Percentiles rank a stretch among this genome's conserved stretches.
These are phyloP conservation scores for Nitzschia putrida DNA, from an alignment of 108 stramenopile genomes.

Conservation along the genomic window DNA sequence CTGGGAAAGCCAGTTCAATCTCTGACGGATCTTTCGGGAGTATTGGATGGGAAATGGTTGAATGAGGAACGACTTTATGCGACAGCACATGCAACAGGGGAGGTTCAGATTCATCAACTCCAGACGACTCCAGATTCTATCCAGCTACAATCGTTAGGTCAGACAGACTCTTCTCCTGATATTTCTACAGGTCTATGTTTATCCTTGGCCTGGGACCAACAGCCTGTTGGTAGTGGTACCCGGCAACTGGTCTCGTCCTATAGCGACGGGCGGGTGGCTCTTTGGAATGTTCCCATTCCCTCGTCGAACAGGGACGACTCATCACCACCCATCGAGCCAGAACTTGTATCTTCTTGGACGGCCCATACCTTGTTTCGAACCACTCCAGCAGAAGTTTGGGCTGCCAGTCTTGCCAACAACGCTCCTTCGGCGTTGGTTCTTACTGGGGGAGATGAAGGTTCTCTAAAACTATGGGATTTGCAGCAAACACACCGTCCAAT, in stretches of 20 bases:
- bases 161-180: slow-evolving; percentile 15
- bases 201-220: slow-evolving; percentile 57
- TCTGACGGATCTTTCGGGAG: slow-evolving; percentile 41
- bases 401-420: slow-evolving; percentile 33
- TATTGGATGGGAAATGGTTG: slow-evolving; percentile 85
- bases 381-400: slow-evolving; percentile 84
- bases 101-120: slow-evolving; percentile 37
- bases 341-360: slow-evolving; percentile 52
- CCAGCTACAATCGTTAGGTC: slow-evolving; percentile 8
- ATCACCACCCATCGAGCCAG: slow-evolving; percentile 2
- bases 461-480: slow-evolving; percentile 72
- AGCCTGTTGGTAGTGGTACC: slow-evolving; percentile 1
- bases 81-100: slow-evolving; percentile 57
- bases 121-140: slow-evolving; percentile 5
- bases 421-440: slow-evolving; percentile 20
- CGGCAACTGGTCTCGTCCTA: slow-evolving; percentile 75
- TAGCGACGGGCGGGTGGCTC: slow-evolving; percentile 65
- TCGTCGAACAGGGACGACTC: background rate
- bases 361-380: slow-evolving; percentile 68
- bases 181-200: slow-evolving; percentile 39
- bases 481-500: slow-evolving; percentile 38
- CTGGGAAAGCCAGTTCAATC: slow-evolving; percentile 28
- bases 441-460: slow-evolving; percentile 57
- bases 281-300: slow-evolving; percentile 45
- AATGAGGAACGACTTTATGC: slow-evolving; percentile 27